These are phyloP conservation scores for Penicillium herquei DNA, from an alignment of 495 filamentous ascomycete genomes.

Conservation along the genomic window DNA sequence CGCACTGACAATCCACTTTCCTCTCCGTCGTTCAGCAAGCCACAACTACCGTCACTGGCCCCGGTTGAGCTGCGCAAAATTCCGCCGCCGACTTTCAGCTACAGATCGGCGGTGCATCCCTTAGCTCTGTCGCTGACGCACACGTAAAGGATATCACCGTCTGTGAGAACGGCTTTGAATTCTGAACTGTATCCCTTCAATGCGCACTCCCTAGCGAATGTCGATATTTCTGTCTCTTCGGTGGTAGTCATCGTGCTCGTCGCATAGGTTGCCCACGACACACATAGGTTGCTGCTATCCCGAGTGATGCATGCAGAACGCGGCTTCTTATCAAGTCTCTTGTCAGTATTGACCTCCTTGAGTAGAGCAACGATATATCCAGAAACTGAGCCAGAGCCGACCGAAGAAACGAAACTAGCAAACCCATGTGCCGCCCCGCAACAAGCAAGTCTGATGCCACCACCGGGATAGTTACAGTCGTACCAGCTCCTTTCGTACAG, in stretches of 20 bases:
- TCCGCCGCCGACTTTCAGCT: not conserved
- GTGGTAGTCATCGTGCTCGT: not conserved
- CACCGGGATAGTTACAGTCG: no score
- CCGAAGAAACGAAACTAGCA: no score
- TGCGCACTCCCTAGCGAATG: not conserved
- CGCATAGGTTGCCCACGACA: not conserved
- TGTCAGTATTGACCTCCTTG: not conserved
- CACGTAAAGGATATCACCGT: not conserved
- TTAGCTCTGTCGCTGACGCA: no score
- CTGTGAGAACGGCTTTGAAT: not conserved
- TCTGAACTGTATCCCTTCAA: not conserved
- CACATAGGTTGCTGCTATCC: not conserved
- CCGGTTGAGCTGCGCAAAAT: no score
- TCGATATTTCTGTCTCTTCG: not conserved
- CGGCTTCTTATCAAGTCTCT: not conserved
- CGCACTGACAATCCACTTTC: no score
- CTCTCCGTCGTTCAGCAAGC: no score
- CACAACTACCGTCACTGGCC: no score
- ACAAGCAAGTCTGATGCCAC: no score
- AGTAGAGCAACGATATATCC: no score
- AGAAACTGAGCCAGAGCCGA: no score
- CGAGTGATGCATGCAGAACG: not conserved
- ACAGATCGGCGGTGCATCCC: not conserved
- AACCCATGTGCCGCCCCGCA: no score
- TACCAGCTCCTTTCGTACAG: not conserved